Conservation (phyloP, 805 yeast genomes). For the Suhomyces pyralidae region DNA sequence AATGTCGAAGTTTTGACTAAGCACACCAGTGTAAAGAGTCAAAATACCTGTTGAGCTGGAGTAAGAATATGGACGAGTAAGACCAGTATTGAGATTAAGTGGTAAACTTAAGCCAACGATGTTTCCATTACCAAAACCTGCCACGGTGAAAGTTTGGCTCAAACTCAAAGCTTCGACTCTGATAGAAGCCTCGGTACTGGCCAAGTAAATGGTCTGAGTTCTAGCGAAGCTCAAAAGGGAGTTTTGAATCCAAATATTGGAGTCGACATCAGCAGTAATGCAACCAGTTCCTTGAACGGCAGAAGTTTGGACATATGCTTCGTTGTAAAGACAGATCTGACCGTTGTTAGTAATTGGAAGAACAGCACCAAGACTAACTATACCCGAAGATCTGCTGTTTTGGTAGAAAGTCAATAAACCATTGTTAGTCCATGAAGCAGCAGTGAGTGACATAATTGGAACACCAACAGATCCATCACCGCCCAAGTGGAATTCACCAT, state of each 20-base stretch:
- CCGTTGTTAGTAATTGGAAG: conserved; percentile 10
- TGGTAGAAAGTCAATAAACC: conserved; percentile 23
- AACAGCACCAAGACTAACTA: conserved; percentile 15
- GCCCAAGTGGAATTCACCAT: conserved; percentile 9
- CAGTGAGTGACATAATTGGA: conserved; percentile 11
- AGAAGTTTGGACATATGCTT: conserved; percentile 19
- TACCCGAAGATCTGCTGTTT: conserved; percentile 17
- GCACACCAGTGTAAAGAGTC: conserved; percentile 10
- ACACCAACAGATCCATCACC: conserved; percentile 10
- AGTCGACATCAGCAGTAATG: conserved; percentile 15
- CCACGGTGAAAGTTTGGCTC: conserved; percentile 19
- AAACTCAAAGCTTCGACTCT: conserved; percentile 16
- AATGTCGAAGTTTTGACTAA: conserved; percentile 8
- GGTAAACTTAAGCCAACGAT: conserved; percentile 20
- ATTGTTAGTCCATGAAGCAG: conserved; percentile 12
- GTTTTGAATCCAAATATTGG: conserved; percentile 10
- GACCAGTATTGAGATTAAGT: background rate
- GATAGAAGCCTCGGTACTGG: conserved; percentile 6
- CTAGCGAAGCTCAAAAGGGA: conserved; percentile 5
- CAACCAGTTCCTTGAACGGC: conserved; percentile 27
- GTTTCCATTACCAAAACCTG: conserved; percentile 28
- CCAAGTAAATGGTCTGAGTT: conserved; percentile 11
- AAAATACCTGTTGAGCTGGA: conserved; percentile 17
- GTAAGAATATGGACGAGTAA: conserved; percentile 2
- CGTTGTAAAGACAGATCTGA: conserved; percentile 21